Evolutionary conservation across 495 filamentous ascomycete species (phyloP).

Genomic region (Penicillium subrubescens): DNA sequence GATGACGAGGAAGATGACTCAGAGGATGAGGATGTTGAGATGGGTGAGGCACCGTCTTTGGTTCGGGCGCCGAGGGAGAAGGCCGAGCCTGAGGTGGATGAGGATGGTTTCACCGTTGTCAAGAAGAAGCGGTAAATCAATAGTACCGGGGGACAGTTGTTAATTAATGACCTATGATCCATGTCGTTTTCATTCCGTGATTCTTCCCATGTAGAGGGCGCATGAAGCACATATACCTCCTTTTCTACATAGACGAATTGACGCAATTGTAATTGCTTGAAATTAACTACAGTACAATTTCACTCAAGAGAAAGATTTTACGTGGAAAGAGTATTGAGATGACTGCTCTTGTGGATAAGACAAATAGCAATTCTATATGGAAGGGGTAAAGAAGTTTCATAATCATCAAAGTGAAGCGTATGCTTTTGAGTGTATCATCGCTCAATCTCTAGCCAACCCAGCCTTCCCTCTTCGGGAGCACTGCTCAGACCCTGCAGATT

Average conservation of each 20-base stretch:
- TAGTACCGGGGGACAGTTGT: background rate
- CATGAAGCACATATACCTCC: slow-evolving; percentile 10
- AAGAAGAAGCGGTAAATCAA: slow-evolving; percentile 60
- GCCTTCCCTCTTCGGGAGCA: slow-evolving; percentile 18
- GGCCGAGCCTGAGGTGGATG: slow-evolving; percentile 77
- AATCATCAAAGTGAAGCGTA: slow-evolving; percentile 42
- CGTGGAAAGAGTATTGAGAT: background rate
- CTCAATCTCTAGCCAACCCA: slow-evolving; percentile 27
- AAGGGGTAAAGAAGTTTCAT: slow-evolving; percentile 36
- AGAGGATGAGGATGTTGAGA: slow-evolving; percentile 68
- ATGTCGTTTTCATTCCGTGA: background rate
- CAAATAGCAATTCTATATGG: slow-evolving; percentile 25
- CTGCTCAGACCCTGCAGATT: slow-evolving; percentile 3
- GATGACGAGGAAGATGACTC: slow-evolving; percentile 61
- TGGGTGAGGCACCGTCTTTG: slow-evolving; percentile 70
- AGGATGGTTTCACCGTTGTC: slow-evolving; percentile 94
- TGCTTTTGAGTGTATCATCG: slow-evolving; percentile 25
- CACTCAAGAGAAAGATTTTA: background rate
- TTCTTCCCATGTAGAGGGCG: background rate
- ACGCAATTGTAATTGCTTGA: background rate
- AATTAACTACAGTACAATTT: background rate
- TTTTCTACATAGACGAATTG: slow-evolving; percentile 13
- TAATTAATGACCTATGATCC: background rate
- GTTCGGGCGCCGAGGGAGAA: slow-evolving; percentile 63
- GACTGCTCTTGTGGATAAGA: slow-evolving; percentile 32